Evolutionary conservation across 1,139 yeast species (phyloP).

Genomic region (Zygoascus hellenicus): DNA sequence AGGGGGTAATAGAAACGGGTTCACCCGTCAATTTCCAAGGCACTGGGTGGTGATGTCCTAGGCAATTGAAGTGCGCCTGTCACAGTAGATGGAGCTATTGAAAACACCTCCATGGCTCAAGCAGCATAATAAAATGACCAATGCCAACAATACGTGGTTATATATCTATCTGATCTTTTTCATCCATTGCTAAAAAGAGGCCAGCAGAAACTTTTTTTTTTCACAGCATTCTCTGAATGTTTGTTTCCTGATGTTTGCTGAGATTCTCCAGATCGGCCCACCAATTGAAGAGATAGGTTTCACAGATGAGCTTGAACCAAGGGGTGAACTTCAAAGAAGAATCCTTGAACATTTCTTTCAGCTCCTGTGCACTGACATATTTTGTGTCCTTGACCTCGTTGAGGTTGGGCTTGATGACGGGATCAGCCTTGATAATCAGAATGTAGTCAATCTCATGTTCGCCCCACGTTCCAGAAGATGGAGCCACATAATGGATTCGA

Average conservation of each 20-base stretch:
- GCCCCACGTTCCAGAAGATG: constrained; percentile 85
- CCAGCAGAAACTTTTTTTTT: too few relatives aligned
- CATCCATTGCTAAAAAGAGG: not conserved
- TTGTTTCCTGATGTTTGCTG: constrained; percentile 2
- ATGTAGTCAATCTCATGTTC: constrained; percentile 98
- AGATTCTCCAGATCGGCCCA: constrained; percentile 66
- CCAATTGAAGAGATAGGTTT: constrained; percentile 87
- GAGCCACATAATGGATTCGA: constrained; percentile 90
- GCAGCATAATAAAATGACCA: constrained; percentile 17
- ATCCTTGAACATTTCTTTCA: constrained; percentile 73
- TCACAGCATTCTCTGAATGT: constrained; percentile 8
- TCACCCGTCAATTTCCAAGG: too few relatives aligned
- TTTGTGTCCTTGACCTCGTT: constrained; percentile 74
- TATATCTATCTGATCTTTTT: constrained; percentile 18
- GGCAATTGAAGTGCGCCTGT: too few relatives aligned
- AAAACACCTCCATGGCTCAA: not conserved
- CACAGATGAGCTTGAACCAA: constrained; percentile 95
- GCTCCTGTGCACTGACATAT: constrained; percentile 64
- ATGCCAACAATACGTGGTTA: constrained; percentile 24
- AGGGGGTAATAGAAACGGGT: not conserved
- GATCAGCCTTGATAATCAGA: constrained; percentile 62
- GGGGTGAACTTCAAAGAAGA: constrained; percentile 70
- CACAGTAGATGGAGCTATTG: not conserved
- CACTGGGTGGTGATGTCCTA: not conserved
- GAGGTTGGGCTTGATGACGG: constrained; percentile 50